Percentiles rank a stretch among this genome's conserved stretches.
These are phyloP conservation scores for Colletotrichum echinochloae DNA, from an alignment of 2,329 filamentous ascomycete genomes.

Conservation along the genomic window DNA sequence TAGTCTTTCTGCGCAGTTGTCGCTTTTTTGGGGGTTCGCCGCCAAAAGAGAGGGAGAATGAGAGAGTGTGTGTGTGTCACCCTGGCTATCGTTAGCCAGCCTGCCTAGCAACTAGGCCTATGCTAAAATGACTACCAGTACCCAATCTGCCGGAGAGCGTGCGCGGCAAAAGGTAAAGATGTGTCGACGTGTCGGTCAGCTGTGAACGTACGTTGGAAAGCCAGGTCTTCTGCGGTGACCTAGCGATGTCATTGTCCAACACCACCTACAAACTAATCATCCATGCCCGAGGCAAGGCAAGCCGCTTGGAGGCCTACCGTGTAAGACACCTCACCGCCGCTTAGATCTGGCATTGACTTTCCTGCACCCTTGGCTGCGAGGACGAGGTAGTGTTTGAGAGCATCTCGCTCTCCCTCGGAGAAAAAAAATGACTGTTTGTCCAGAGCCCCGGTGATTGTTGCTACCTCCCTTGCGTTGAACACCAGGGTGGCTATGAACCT, in stretches of 20 bases:
- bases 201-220: neutral
- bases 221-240: neutral
- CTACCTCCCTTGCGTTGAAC: neutral
- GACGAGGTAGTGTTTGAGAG: neutral
- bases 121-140: constrained; percentile 23
- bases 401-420: constrained; percentile 11
- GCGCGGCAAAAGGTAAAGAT: neutral
- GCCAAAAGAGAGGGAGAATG: neutral
- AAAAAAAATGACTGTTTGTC: neutral
- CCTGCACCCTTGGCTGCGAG: constrained; percentile 15
- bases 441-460: neutral
- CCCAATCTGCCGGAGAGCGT: constrained; percentile 2
- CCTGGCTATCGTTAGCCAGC: neutral
- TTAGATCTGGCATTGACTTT: constrained; percentile 15
- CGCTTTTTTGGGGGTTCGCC: neutral
- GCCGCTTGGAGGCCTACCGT: constrained; percentile 15
- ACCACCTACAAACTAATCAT: constrained; percentile 1
- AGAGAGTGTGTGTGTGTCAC: too few relatives aligned
- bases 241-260: constrained; percentile 2
- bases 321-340: constrained; percentile 36
- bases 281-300: neutral
- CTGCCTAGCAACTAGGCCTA: constrained; percentile 11
- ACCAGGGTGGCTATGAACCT: neutral
- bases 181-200: constrained; percentile 24
- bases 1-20: too few relatives aligned